These are phyloP conservation scores for Aspergillus fumigatus DNA, from an alignment of 2,329 filamentous ascomycete genomes.

Conservation along the genomic window DNA sequence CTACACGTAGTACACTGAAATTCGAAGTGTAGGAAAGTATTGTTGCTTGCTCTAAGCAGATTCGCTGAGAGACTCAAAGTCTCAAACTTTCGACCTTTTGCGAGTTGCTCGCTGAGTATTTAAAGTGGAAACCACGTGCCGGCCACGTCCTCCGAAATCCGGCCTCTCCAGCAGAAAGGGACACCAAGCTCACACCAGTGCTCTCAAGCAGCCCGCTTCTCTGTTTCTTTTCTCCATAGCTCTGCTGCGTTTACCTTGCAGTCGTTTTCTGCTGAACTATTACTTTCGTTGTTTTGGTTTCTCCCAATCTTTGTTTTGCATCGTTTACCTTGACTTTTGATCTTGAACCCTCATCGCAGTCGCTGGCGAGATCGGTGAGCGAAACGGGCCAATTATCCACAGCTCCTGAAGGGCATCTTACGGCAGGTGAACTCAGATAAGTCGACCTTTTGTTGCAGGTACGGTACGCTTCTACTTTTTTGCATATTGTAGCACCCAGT, in stretches of 20 bases:
- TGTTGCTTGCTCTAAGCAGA: neutral
- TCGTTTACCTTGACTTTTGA: constrained; percentile 1
- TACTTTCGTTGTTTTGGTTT: constrained; percentile 3
- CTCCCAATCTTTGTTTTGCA: constrained; percentile 1
- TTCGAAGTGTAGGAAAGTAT: neutral
- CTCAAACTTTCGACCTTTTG: neutral
- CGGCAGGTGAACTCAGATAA: neutral
- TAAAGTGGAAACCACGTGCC: constrained; percentile 22
- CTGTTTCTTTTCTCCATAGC: neutral
- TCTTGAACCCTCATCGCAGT: neutral
- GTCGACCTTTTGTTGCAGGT: neutral
- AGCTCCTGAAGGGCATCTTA: neutral
- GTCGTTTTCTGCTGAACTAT: constrained; percentile 3
- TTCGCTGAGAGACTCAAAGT: neutral
- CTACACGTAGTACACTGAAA: neutral
- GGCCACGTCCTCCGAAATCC: constrained; percentile 21
- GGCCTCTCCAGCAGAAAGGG: constrained; percentile 21
- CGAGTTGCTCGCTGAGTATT: neutral
- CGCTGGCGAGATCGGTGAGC: constrained; percentile 7
- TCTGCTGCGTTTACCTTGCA: constrained; percentile 1
- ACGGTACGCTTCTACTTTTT: neutral
- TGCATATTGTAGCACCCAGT: neutral
- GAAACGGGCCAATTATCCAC: neutral
- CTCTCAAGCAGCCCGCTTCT: constrained; percentile 4
- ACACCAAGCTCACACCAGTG: constrained; percentile 10